Conservation (phyloP, 2,329 filamentous ascomycete species). For the Fusarium nematophilum region DNA sequence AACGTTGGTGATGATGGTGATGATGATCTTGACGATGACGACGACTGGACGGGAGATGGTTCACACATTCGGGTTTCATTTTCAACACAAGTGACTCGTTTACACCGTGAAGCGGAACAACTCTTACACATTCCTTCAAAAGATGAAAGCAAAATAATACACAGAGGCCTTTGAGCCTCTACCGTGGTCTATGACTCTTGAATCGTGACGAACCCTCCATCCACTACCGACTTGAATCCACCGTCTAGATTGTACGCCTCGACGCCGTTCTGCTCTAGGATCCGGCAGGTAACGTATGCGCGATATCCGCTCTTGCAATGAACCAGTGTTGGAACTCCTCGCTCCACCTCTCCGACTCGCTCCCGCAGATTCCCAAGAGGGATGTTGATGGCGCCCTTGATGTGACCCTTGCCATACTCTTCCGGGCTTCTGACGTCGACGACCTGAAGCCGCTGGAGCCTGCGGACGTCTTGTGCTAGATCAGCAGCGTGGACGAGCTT, state of each 20-base stretch:
- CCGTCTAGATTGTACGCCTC: conserved; percentile 3
- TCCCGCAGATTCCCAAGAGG: conserved; percentile 5
- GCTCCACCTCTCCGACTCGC: neutral
- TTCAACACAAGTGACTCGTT: conserved; percentile 21
- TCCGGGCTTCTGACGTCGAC: conserved; percentile 12
- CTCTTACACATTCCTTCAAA: conserved; percentile 34
- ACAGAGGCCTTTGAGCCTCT: conserved; percentile 3
- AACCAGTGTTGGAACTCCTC: neutral
- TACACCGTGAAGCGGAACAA: conserved; percentile 16
- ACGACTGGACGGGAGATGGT: too few species aligned
- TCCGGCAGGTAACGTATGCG: neutral
- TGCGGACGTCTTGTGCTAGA: neutral
- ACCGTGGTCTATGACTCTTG: conserved; percentile 3
- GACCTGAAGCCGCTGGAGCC: conserved; percentile 6
- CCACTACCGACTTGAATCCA: neutral
- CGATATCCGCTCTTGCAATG: neutral
- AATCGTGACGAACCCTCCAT: conserved; percentile 15
- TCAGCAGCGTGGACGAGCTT: conserved; percentile 17
- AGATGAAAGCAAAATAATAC: conserved; percentile 28
- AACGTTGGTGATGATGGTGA: conserved; percentile 19
- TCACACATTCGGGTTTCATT: conserved; percentile 19
- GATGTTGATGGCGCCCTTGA: conserved; percentile 11
- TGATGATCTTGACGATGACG: conserved; percentile 21
- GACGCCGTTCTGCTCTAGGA: neutral
- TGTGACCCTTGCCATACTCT: conserved; percentile 6